Evolutionary conservation across 2,329 filamentous ascomycete genomes (phyloP), one percentile per base, ranked within the genome.

Genomic region (Hymenoscyphus fructigenus): DNA sequence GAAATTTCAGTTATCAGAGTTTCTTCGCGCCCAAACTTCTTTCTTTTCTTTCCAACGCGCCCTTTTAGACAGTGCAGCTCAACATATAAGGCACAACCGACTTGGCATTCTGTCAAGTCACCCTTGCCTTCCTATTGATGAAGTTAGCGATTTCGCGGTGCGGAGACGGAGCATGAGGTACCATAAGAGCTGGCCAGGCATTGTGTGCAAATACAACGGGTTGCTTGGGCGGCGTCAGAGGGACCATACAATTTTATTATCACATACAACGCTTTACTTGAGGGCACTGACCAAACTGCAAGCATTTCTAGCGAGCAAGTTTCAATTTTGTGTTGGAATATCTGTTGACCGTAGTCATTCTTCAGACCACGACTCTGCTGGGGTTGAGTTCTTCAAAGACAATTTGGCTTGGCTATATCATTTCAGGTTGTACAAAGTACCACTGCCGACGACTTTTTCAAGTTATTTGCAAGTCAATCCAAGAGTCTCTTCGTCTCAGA

Each of bases 181-280:
- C 80, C 78, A 85, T 84, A 83, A 86, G 84, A 83, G 80, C 83
- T 82, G 85, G 80, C 80, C 81, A 79, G 77, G 82, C 79, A 80
- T 78, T 75, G 61, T 76, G 78, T 78, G 71, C 63, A 67, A 68
- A 61, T 65, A 74, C 69, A 74, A 75, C 68, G 70, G 69, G 81
- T 91, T 90, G 86, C 86, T 85, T 84, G 85, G 89, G 87, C 89
- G 86, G 91, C 88, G 90, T 93, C 91, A 93, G 90, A 93, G 87
- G 89, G 80, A 85, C 84, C 88, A 81, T 74, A 93, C 90, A 93
- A n/a, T 10, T n/a, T 23, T 3, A 50, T 23, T 23, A 23, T 12
- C 9, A 50, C n/a, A n/a, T 36, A 36, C 34, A 2, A 36, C 1
- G 1, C n/a, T 50, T 50, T 26, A n/a, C n/a, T n/a, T 20, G 41